phyloP scores from a whole-genome alignment of 768 basidiomycete genomes.

The Dictyophora rubrovolvata region DNA sequence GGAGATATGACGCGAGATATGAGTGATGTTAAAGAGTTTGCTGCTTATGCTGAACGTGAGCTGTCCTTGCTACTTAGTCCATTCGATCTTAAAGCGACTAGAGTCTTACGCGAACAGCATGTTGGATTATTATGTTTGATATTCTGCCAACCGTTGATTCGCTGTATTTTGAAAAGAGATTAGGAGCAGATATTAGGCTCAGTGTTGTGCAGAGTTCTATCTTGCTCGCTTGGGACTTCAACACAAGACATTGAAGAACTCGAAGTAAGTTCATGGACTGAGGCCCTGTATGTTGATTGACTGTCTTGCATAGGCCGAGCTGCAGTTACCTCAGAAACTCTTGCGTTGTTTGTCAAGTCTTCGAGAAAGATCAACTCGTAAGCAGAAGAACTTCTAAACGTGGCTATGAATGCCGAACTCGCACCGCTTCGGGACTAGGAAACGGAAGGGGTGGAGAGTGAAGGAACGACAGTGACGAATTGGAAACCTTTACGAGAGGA shows the following conservation, averaged over 20 bases:
- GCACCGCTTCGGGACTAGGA: constrained; percentile 28
- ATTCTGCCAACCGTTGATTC: constrained; percentile 70
- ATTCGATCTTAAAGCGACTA: constrained; percentile 36
- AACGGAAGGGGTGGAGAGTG: constrained; percentile 13
- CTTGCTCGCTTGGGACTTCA: constrained; percentile 80
- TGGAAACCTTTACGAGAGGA: constrained; percentile 37
- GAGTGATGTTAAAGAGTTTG: constrained; percentile 81
- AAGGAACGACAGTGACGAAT: constrained; percentile 13
- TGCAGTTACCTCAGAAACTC: constrained; percentile 76
- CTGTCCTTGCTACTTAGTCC: neutral
- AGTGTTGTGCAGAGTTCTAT: constrained; percentile 90
- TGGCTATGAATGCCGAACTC: constrained; percentile 57
- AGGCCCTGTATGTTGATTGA: neutral
- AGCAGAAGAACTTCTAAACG: constrained; percentile 70
- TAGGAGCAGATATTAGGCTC: constrained; percentile 56
- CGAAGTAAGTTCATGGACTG: constrained; percentile 41
- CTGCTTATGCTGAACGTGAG: constrained; percentile 40
- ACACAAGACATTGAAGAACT: constrained; percentile 81
- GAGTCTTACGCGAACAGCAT: constrained; percentile 93
- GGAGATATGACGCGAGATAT: constrained; percentile 65
- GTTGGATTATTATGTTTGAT: constrained; percentile 97
- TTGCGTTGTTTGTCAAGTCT: constrained; percentile 88
- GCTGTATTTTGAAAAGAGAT: constrained; percentile 75
- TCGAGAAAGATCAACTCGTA: constrained; percentile 73
- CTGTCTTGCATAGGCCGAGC: constrained; percentile 44